phyloP scores from a whole-genome alignment of 2,329 filamentous ascomycete genomes.

The Penicillium fuscoglaucum region DNA sequence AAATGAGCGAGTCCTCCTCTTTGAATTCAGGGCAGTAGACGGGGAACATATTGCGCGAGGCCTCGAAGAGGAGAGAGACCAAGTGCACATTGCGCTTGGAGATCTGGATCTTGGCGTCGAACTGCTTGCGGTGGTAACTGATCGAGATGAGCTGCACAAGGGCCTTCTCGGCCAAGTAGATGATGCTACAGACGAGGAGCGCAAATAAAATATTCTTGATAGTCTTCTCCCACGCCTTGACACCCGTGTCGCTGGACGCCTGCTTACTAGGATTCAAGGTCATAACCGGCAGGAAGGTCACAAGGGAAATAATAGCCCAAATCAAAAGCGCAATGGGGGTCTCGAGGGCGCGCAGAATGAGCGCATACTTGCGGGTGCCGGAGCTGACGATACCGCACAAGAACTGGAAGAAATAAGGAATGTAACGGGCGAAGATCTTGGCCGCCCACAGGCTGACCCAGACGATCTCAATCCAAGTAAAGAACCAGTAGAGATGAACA shows the following conservation, averaged over 20 bases:
- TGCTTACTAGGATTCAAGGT: slow-evolving; percentile 36
- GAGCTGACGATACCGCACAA: slow-evolving; percentile 64
- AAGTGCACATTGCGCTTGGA: slow-evolving; percentile 85
- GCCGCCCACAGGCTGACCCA: slow-evolving; percentile 65
- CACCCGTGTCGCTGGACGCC: slow-evolving; percentile 30
- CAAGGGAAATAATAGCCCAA: slow-evolving; percentile 60
- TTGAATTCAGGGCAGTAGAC: slow-evolving; percentile 88
- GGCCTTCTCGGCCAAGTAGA: slow-evolving; percentile 60
- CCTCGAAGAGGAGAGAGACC: slow-evolving; percentile 83
- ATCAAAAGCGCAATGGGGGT: slow-evolving; percentile 61
- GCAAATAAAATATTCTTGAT: slow-evolving; percentile 62
- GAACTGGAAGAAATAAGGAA: slow-evolving; percentile 62
- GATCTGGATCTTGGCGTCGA: slow-evolving; percentile 72
- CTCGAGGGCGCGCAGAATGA: slow-evolving; percentile 59
- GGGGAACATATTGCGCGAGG: slow-evolving; percentile 83
- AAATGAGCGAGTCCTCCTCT: slow-evolving; percentile 90
- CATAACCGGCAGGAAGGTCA: slow-evolving; percentile 58
- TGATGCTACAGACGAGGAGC: slow-evolving; percentile 55
- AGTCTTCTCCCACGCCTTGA: slow-evolving; percentile 53
- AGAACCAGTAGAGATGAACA: slow-evolving; percentile 61
- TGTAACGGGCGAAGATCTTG: slow-evolving; percentile 59
- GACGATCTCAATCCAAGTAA: slow-evolving; percentile 64
- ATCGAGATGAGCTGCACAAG: slow-evolving; percentile 66
- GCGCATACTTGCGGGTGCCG: slow-evolving; percentile 63
- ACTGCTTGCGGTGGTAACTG: slow-evolving; percentile 68